Evolutionary conservation across 2,329 filamentous ascomycete species (phyloP), one percentile per base, ranked within the genome.

Genomic region (Bipolaris cookei): DNA sequence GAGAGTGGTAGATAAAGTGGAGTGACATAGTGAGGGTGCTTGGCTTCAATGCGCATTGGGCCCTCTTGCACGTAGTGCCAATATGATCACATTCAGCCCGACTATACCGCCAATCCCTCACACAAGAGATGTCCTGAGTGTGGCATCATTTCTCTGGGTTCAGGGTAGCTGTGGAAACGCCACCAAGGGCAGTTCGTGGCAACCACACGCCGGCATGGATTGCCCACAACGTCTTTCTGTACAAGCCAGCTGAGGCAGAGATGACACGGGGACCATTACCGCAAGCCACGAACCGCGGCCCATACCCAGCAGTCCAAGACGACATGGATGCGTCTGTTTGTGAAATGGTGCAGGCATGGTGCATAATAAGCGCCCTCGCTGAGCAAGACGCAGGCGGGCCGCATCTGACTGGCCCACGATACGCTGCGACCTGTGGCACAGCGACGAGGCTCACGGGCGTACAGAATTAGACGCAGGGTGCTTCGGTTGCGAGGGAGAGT

Each of bases 401-500:
- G 47, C 56, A 39, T 34, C 42, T 65, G 39, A 69, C 35, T 70
- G 63, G 67, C 51, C 48, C 50, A 54, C 54, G 63, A 64, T 44
- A 63, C 67, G 67, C 67, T 64, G 52, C 49, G 48, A 51, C 42
- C 25, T 50, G 63, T 58, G 68, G 66, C 68, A 65, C 68, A 51
- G 68, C 52, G 61, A 58, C 41, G 59, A 61, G 61, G 66, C 58
- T 61, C 53, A 48, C 53, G 32, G 54, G 51, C 32, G 54, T 42
- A 59, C 53, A 45, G n/a, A 46, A 65, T 65, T 73, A 73, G 67
- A 69, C 71, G 71, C 72, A 73, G 50, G 52, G 48, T 42, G 47
- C 49, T 66, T 64, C 56, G 63, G 34, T 55, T 53, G 68, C 62
- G 62, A 64, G 63, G 58, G 59, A 68, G 62, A 64, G 63, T 58